Evolutionary conservation across 2,329 filamentous ascomycete species (phyloP), one percentile per base, ranked within the genome.

Genomic region (Grosmannia huntii): DNA sequence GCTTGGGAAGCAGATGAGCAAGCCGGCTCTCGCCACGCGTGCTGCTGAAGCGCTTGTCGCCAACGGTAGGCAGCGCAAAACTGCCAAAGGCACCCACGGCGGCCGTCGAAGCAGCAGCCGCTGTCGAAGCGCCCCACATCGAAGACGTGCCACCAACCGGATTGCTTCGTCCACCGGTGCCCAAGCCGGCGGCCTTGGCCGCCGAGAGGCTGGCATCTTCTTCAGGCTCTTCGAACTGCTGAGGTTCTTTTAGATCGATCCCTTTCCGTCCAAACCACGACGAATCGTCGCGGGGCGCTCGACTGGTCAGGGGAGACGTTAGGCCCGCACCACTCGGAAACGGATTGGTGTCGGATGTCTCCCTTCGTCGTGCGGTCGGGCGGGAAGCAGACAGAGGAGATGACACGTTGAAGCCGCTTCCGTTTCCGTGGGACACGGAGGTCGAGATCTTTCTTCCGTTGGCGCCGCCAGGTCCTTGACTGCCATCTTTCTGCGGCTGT

Each of bases 21-120:
- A 96, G 84, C 31, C 90, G 85, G 69, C 90, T 96, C 68, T 90
- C 89, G 3, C 87, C 84, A 59, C 86, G 79, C 31, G 81, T 72
- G 66, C 81, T 85, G 31, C 83, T 85, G 65, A 86, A 81, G 11
- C 88, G 84, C 73, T 94, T 95, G 57, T 95, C 89, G 4, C 78
- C 75, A 33, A 82, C 76, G 7, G 79, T 72, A 21, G 81, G 71
- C 56, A 95, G 71, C n/a, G 87, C 85, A 70, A 97, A 97, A 66
- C 85, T 94, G 12, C 92, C 92, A 71, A 99, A 99, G 25, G 85
- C 85, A 38, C 92, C 90, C 77, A 91, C 87, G 2, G 84, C 82
- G 7, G 85, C 80, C 64, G 88, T 83, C 14, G 61, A 36, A 2
- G 82, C 80, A 50, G 85, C 79, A 50, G 85, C 79, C 55, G 78